A percentile compares a stretch with the other conserved stretches of the same genome.
Evolutionary conservation across 2,329 filamentous ascomycete species (phyloP).

Genomic region (Penicillium sp.): DNA sequence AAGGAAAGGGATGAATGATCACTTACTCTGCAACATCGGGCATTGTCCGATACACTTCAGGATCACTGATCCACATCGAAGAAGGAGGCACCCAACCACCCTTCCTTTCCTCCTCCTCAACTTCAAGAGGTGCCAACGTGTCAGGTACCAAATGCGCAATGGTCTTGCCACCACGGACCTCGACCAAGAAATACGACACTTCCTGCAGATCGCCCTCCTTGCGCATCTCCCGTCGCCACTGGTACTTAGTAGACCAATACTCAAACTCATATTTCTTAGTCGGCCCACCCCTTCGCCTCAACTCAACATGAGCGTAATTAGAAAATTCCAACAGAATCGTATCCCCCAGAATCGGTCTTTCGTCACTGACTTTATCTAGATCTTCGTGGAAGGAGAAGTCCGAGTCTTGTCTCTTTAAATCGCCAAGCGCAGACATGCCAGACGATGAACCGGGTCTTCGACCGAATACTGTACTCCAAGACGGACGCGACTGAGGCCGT

Average conservation of each 20-base stretch:
- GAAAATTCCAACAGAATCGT: conserved; percentile 90
- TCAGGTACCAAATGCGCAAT: conserved; percentile 87
- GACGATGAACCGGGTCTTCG: conserved; percentile 58
- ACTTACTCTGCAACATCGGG: conserved; percentile 88
- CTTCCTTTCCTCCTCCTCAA: conserved; percentile 69
- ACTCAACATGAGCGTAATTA: conserved; percentile 91
- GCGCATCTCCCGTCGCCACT: conserved; percentile 75
- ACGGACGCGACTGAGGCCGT: conserved; percentile 57
- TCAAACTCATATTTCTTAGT: conserved; percentile 85
- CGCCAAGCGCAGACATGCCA: conserved; percentile 44
- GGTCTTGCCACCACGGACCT: conserved; percentile 63
- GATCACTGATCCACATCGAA: conserved; percentile 85
- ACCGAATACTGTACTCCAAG: conserved; percentile 61
- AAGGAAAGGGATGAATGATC: neutral
- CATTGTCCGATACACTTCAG: conserved; percentile 65
- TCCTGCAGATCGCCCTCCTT: conserved; percentile 64
- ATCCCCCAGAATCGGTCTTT: conserved; percentile 61
- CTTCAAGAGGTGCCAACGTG: conserved; percentile 69
- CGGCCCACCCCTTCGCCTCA: conserved; percentile 68
- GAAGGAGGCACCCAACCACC: conserved; percentile 91
- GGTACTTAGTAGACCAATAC: conserved; percentile 86
- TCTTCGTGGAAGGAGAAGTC: conserved; percentile 51
- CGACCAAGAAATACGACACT: conserved; percentile 77
- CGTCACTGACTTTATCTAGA: conserved; percentile 11
- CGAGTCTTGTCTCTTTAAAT: conserved; percentile 59